Conservation (phyloP, 2,329 filamentous ascomycete genomes). For the Monosporascus sp. region DNA sequence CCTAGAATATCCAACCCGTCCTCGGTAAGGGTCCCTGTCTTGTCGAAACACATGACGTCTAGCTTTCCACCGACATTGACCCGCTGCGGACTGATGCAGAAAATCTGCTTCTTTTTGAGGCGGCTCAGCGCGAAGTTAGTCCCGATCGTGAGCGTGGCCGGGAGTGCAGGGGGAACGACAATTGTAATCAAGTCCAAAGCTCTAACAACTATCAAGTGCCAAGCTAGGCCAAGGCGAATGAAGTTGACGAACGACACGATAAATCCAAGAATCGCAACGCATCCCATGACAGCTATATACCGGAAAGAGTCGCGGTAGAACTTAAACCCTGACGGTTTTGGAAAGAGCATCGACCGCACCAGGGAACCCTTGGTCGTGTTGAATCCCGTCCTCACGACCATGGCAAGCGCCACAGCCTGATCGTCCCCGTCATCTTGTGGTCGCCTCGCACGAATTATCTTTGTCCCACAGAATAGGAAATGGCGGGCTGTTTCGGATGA, state of each 20-base stretch:
- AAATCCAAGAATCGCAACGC: conserved; percentile 81
- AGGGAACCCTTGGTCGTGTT: conserved; percentile 95
- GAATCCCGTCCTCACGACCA: conserved; percentile 92
- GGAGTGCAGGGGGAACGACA: conserved; percentile 89
- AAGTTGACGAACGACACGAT: conserved; percentile 91
- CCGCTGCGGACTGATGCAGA: conserved; percentile 94
- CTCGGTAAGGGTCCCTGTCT: conserved; percentile 96
- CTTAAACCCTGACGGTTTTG: conserved; percentile 96
- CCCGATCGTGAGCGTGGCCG: conserved; percentile 91
- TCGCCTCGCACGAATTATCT: conserved; percentile 82
- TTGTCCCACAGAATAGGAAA: conserved; percentile 92
- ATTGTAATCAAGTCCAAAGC: conserved; percentile 96
- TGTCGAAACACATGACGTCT: conserved; percentile 96
- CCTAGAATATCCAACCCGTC: conserved; percentile 93
- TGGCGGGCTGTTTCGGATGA: conserved; percentile 79
- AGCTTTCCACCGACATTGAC: conserved; percentile 96
- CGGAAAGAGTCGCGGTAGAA: conserved; percentile 97
- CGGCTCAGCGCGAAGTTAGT: conserved; percentile 89
- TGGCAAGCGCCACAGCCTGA: conserved; percentile 83
- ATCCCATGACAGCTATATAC: conserved; percentile 94
- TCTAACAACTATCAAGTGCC: conserved; percentile 86
- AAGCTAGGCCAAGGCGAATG: conserved; percentile 72
- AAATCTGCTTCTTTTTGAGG: conserved; percentile 84
- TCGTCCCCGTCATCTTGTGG: conserved; percentile 82
- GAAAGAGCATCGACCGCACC: conserved; percentile 96